phyloP scores from a whole-genome alignment of 2,329 filamentous ascomycete genomes.

The Ophiostoma australiae region DNA sequence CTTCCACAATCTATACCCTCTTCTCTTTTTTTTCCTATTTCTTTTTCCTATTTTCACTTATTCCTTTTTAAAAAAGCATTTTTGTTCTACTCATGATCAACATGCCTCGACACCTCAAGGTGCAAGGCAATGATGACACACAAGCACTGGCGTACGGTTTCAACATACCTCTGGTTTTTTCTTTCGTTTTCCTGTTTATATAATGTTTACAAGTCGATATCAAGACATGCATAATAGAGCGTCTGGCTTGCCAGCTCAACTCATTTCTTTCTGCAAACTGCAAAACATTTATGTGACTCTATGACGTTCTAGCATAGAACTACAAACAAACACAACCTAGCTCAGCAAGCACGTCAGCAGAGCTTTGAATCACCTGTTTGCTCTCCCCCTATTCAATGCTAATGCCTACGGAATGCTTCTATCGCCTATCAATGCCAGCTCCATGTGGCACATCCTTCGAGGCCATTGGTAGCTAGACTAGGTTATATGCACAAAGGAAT shows the following conservation, averaged over 20 bases:
- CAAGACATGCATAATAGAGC: conserved; percentile 2
- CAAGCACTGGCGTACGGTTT: conserved; percentile 31
- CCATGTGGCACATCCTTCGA: neutral
- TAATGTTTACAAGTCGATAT: conserved; percentile 4
- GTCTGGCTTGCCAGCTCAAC: conserved; percentile 6
- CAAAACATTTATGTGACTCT: neutral
- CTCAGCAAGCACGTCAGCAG: conserved; percentile 8
- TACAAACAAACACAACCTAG: neutral
- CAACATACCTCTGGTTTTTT: conserved; percentile 29
- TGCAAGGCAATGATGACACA: conserved; percentile 23
- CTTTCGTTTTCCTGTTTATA: neutral
- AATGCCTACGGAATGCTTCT: neutral
- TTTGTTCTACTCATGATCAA: conserved; percentile 27
- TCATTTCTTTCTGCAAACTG: neutral
- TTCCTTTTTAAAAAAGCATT: conserved; percentile 23
- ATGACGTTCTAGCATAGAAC: neutral
- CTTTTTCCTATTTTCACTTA: neutral
- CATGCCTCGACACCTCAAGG: neutral
- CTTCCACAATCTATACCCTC: neutral
- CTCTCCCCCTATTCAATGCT: neutral
- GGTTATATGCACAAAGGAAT: neutral
- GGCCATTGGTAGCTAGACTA: neutral
- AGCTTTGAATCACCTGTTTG: neutral
- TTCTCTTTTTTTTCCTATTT: conserved; percentile 3
- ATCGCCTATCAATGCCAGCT: neutral